These are phyloP conservation scores for Ceratocystis cubensis DNA, from an alignment of 2,329 filamentous ascomycete species.

Conservation along the genomic window DNA sequence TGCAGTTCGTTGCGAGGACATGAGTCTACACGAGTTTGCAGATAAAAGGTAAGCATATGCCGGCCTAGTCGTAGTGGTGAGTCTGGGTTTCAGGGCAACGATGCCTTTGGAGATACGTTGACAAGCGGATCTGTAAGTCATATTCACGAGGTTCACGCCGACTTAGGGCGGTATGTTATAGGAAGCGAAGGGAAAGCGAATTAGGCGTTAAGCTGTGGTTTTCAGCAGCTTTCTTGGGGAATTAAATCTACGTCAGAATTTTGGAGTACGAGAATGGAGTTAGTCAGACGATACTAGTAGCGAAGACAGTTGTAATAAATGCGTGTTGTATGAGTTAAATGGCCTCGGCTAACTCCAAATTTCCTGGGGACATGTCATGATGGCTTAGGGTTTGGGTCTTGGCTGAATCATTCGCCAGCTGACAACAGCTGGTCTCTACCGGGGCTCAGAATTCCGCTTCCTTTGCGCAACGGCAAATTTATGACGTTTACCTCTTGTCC, in stretches of 20 bases:
- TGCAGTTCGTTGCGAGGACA: constrained; percentile 28
- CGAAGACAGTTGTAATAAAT: neutral
- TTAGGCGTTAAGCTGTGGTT: neutral
- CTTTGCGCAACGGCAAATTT: neutral
- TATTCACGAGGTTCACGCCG: neutral
- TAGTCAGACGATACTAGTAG: neutral
- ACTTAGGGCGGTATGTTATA: too few species aligned
- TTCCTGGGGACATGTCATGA: neutral
- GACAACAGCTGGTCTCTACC: neutral
- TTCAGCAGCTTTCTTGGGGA: neutral
- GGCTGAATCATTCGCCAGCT: neutral
- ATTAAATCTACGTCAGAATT: neutral
- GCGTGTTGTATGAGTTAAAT: neutral
- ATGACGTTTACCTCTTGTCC: neutral
- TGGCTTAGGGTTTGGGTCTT: neutral
- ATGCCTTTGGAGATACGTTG: neutral
- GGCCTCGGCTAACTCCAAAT: constrained; percentile 1
- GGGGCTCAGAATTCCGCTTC: neutral
- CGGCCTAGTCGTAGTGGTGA: neutral
- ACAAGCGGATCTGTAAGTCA: neutral
- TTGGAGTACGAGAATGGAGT: neutral
- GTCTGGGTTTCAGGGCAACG: neutral
- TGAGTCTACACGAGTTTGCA: constrained; percentile 12
- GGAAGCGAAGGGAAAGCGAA: neutral
- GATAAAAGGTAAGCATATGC: neutral